Evolutionary conservation across 257 asterid species (phyloP), one percentile per base, ranked within the genome.

Genomic region (Solanum appendiculatum): DNA sequence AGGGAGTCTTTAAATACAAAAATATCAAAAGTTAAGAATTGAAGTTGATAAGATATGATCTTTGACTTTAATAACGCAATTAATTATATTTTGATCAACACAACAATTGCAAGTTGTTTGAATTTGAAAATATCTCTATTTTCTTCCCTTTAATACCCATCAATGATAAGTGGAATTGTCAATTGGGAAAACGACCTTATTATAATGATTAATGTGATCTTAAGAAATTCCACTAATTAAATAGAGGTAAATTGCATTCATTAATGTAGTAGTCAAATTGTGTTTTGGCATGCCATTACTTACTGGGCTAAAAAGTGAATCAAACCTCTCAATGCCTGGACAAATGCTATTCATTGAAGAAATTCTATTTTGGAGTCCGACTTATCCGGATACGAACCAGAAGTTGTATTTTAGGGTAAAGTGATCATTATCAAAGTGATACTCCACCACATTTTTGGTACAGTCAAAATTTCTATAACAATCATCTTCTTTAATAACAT

Each of bases 361-460:
- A 48, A 7, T 0, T 48, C 21, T 48, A 48, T 48, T 48, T 48
- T 48, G 21, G 14, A 21, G 58, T 48, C 21, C 21, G 21, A 48
- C 21, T 48, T 48, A 48, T 48, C 16, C 1, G 2, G 23, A 51
- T 51, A 51, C 9, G 60, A 15, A 23, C 16, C 23, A 51, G 16
- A 16, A 5, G 23, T 51, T 0, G 3, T 3, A 16, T 51, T 51
- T 51, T 16, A 51, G 23, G 23, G 9, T 51, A 16, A 51, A 16
- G 0, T 0, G 0, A 51, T 51, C 9, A 9, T 51, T 51, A 6
- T 48, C 14, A 39, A 39, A 7, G 10, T 3, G 10, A 42, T 11
- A 42, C 14, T 42, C 18, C 60, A 51, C 60, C 23, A 16, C 9
- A 18, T 18, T 51, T 51, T 51, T 18, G 0, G 18, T 16, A 18